Percentiles rank a stretch among this genome's conserved stretches.
These are phyloP conservation scores for Prunus padus DNA, from an alignment of 306 rosid species.

Conservation along the genomic window DNA sequence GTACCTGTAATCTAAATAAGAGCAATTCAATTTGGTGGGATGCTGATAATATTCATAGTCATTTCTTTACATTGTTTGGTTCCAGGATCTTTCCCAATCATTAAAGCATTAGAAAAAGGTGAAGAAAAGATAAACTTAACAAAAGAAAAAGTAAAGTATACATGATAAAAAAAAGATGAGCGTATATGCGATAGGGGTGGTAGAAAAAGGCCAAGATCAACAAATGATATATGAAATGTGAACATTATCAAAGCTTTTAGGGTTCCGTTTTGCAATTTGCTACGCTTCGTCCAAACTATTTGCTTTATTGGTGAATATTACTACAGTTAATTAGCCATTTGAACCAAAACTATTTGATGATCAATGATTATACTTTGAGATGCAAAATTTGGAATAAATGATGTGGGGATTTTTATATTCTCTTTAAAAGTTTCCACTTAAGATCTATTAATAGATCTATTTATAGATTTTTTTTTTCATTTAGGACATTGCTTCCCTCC, in stretches of 20 bases:
- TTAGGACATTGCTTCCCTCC: too few species aligned
- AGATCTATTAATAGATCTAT: too few species aligned
- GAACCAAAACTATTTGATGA: not conserved
- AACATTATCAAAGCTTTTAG: not conserved
- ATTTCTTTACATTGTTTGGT: constrained; percentile 8
- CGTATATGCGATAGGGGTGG: not conserved
- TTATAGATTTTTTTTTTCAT: too few species aligned
- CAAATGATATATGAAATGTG: not conserved
- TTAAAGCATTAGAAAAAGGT: constrained; percentile 31
- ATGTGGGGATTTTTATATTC: not conserved
- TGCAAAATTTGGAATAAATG: not conserved
- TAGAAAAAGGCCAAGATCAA: not conserved
- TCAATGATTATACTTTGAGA: not conserved
- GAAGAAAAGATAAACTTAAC: not conserved
- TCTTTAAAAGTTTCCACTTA: not conserved
- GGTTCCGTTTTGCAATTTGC: constrained; percentile 23
- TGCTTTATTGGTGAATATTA: not conserved
- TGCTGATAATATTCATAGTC: not conserved
- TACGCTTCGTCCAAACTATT: not conserved
- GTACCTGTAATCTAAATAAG: too few species aligned
- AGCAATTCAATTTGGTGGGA: constrained; percentile 5
- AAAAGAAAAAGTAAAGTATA: constrained; percentile 6
- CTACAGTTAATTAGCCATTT: not conserved
- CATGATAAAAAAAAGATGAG: not conserved
- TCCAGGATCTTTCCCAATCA: constrained; percentile 32